These are phyloP conservation scores for Venturia pyrina DNA, from an alignment of 2,329 filamentous ascomycete genomes.

Conservation along the genomic window DNA sequence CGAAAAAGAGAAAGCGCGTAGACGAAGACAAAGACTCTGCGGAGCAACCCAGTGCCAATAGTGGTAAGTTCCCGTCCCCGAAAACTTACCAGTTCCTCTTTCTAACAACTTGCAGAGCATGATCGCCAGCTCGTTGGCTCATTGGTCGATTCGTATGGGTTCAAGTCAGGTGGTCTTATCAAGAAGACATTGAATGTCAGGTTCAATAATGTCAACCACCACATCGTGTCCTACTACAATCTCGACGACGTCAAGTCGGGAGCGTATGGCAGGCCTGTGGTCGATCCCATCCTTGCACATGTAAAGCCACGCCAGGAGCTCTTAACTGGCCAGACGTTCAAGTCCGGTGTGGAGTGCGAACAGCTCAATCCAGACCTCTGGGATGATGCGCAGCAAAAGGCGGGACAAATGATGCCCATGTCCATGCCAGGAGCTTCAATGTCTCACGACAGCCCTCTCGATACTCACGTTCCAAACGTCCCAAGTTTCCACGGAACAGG, in stretches of 20 bases:
- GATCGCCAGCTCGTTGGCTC: constrained; percentile 65
- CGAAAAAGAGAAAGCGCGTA: constrained; percentile 45
- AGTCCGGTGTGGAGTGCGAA: not conserved
- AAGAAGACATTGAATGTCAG: constrained; percentile 89
- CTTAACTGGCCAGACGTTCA: not conserved
- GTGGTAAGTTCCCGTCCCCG: constrained; percentile 1
- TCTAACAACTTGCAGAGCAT: constrained; percentile 26
- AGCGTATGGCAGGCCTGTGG: constrained; percentile 25
- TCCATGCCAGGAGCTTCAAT: not conserved
- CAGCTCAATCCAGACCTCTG: no score
- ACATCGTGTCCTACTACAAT: constrained; percentile 82
- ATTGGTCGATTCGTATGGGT: constrained; percentile 79
- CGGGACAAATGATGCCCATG: not conserved
- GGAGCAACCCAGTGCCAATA: not conserved
- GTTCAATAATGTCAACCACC: constrained; percentile 64
- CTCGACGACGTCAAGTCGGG: constrained; percentile 58
- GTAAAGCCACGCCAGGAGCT: not conserved
- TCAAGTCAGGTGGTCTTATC: constrained; percentile 71
- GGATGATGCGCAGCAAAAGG: no score
- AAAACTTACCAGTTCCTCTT: not conserved
- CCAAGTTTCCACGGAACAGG: not conserved
- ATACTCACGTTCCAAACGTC: not conserved
- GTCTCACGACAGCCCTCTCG: not conserved
- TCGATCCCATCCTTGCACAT: constrained; percentile 17
- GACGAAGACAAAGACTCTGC: constrained; percentile 21